Evolutionary conservation across 148 eudicot species (phyloP).

Genomic region (Pharnaceum exiguum): DNA sequence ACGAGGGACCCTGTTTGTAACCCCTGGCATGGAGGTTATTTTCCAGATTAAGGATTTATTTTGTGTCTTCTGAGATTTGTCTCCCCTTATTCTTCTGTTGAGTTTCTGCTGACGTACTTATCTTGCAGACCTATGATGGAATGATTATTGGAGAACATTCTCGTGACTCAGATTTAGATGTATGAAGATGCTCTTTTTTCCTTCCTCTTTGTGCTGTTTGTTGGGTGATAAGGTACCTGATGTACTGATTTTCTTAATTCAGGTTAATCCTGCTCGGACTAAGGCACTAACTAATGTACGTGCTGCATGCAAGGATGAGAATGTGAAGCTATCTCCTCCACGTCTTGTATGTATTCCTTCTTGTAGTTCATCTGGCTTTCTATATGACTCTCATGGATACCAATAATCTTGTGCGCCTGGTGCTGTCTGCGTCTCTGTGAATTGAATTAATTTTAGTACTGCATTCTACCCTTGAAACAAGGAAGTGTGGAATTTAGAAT

Average conservation of each 20-base stretch:
- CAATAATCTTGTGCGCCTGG: neutral
- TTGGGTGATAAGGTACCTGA: neutral
- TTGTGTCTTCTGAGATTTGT: neutral
- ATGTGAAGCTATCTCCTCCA: constrained; percentile 86
- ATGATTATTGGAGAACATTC: constrained; percentile 99
- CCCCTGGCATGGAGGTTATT: constrained; percentile 87
- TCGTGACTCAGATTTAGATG: constrained; percentile 94
- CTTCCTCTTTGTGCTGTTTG: neutral
- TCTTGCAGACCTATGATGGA: constrained; percentile 86
- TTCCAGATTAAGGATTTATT: too few species aligned
- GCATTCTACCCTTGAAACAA: too few species aligned
- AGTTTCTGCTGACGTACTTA: constrained; percentile 1
- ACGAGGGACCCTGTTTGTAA: constrained; percentile 88
- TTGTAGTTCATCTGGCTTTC: neutral
- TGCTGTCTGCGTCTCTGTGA: too few species aligned
- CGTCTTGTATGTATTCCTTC: constrained; percentile 60
- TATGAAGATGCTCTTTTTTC: constrained; percentile 31
- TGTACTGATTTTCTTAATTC: constrained; percentile 10
- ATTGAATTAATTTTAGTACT: too few species aligned
- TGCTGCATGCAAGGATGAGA: constrained; percentile 79
- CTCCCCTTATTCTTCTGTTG: neutral
- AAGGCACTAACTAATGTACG: constrained; percentile 86
- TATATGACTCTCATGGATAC: constrained; percentile 8
- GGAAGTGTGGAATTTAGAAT: too few species aligned
- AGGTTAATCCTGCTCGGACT: constrained; percentile 84